Evolutionary conservation across 2,329 filamentous ascomycete species (phyloP), one percentile per base, ranked within the genome.

Genomic region (Gyromitra esculenta): DNA sequence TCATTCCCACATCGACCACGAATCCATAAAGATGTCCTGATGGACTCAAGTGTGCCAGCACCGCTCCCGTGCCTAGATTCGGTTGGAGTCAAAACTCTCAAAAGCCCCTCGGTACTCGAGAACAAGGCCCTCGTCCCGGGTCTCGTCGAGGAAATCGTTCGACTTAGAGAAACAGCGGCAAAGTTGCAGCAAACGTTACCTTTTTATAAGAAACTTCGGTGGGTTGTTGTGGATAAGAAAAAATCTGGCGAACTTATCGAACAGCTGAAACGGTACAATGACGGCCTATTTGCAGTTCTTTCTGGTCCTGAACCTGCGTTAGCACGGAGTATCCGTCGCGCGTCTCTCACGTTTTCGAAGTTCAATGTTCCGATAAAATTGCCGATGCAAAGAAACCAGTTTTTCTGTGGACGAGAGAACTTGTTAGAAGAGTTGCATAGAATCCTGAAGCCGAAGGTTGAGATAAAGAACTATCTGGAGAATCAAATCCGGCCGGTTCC

Each of bases 251-350:
- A 72, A 37, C 50, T 78, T 9, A 65, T 77, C 13, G 8, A 25
- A 6, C 50, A 73, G 37, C 37, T 78, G 11, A 78, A 65, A 35
- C 25, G 37, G n/a, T 77, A 77, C 43, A 77, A 74, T n/a, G 74
- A 77, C 39, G 77, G 68, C 6, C 74, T 78, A 5, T 39, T 11
- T 37, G 52, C 45, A 1, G 25, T 77, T 57, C 62, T 77, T 11
- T 54, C 73, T 3, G 25, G 25, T 1, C 52, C 57, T 3, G 31
- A 50, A 3, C 39, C 21, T 6, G 8, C 48, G 21, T 31, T 43
- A 45, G 7, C 21, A 11, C 52, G 25, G 2, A 18, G 1, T 31
- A 0, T 37, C 2, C 39, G 9, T 25, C 18, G 18, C 21, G 43
- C n/a, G 11, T 39, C 43, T 57, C 54, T n/a, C 8, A 18, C 56